Base-by-base conservation (phyloP, 2,329 filamentous ascomycete genomes). In the Aspergillus pseudonomiae region DNA sequence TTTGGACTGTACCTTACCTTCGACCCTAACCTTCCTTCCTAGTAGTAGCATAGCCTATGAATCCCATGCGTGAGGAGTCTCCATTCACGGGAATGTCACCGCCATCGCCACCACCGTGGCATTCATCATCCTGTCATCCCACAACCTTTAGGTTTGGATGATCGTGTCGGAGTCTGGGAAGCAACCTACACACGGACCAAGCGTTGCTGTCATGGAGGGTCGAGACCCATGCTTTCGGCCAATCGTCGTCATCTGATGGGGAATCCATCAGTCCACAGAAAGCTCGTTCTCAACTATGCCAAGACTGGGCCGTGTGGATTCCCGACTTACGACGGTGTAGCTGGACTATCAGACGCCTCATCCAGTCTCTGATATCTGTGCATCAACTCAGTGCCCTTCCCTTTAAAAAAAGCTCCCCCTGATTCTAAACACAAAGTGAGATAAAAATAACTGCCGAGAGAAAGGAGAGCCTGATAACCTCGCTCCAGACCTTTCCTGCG, bases 121-220 rank as follows among this genome's bases (percentile, higher is more conserved):
- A 39, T 39, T 39, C 24, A 41, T 52, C 57, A 39, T 52, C 56
- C 45, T 26, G 57, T 52, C 57, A 58, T 55, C 52, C 52, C 21
- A 55, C 21, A 55, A 19, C 52, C 34, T 21, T 55, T 55, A 26
- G 6, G 52, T 26, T 39, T 55, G 26, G 32, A 55, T 11, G 28
- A 52, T 52, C 28, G 28, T 52, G 48, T 52, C 48, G 28, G 48
- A 7, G 52, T 28, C 32, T 36, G 21, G 32, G 32, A 55, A 55
- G n/a, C 52, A 55, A 39, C 34, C 32, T 39, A 61, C 59, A 65
- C 66, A 65, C 65, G 61, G 62, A 65, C 65, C 63, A 67, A 65
- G 61, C 54, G 63, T 65, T 64, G 67, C 60, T 65, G 56, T 60
- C 46, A 58, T 52, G 57, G 64, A 55, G 56, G 62, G 65, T 64